phyloP scores from a whole-genome alignment of 2,329 filamentous ascomycete species.

The Aureobasidium lini region DNA sequence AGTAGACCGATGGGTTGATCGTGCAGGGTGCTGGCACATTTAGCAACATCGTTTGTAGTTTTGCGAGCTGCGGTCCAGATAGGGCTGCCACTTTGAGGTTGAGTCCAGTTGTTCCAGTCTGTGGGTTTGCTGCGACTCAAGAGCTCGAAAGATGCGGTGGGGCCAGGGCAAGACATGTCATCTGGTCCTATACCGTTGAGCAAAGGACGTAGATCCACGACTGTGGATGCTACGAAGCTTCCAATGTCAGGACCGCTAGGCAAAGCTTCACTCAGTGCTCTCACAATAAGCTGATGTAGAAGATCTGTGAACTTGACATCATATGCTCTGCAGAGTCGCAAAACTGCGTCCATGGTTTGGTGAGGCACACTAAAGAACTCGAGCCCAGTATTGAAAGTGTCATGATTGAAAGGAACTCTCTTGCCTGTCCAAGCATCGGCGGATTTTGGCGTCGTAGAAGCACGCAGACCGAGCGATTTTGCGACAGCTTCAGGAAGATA shows the following conservation, averaged over 20 bases:
- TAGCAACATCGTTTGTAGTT: conserved; percentile 28
- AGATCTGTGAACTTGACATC: conserved; percentile 36
- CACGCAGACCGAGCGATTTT: conserved; percentile 26
- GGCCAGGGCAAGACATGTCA: neutral
- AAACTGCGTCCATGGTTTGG: conserved; percentile 21
- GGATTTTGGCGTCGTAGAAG: conserved; percentile 22
- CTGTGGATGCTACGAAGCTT: conserved; percentile 33
- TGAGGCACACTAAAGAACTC: conserved; percentile 28
- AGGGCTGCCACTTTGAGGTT: neutral
- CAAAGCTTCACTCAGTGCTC: conserved; percentile 23
- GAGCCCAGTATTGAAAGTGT: conserved; percentile 26
- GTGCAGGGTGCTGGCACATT: conserved; percentile 25
- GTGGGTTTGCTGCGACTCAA: neutral
- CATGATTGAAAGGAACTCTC: conserved; percentile 21
- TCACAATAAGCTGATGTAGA: conserved; percentile 33
- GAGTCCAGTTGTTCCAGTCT: conserved; percentile 16
- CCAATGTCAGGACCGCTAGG: conserved; percentile 10
- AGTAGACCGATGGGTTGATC: conserved; percentile 40
- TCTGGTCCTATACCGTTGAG: neutral
- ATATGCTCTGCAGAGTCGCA: conserved; percentile 27
- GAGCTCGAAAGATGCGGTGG: neutral
- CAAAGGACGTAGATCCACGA: conserved; percentile 34
- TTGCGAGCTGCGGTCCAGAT: conserved; percentile 29
- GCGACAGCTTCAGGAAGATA: conserved; percentile 32
- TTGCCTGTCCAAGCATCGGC: conserved; percentile 29